Conservation (phyloP, 1,139 yeast species). For the Candida sanyaensis region DNA sequence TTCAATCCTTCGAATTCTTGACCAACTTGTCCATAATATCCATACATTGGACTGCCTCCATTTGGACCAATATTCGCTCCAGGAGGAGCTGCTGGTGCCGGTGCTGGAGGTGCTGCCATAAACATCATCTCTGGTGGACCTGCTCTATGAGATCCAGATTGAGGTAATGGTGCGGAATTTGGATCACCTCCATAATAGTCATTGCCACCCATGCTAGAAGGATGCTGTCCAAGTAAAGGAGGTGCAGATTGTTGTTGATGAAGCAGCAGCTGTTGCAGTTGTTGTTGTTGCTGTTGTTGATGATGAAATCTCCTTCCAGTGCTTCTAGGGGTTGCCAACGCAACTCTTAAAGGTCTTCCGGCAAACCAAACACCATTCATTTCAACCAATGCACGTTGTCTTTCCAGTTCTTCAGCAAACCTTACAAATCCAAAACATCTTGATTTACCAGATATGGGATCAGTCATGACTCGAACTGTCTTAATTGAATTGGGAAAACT, state of each 20-base stretch:
- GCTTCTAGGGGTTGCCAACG: conserved; percentile 63
- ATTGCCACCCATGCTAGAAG: conserved; percentile 1
- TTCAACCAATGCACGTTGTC: conserved; percentile 63
- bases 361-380: conserved; percentile 78
- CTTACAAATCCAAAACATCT: conserved; percentile 79
- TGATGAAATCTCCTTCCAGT: conserved; percentile 14
- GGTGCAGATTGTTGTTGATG: conserved; percentile 3
- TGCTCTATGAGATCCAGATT: conserved; percentile 4
- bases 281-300: conserved; percentile 6
- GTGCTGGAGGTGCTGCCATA: conserved; percentile 14
- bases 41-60: conserved; percentile 12
- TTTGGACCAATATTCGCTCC: conserved; percentile 6
- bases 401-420: conserved; percentile 62
- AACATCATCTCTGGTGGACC: conserved; percentile 18
- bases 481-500: conserved; percentile 62
- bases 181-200: conserved; percentile 2
- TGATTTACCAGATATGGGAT: conserved; percentile 68
- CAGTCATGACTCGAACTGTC: conserved; percentile 75
- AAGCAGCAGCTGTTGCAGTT: conserved; percentile 8
- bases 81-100: conserved; percentile 9
- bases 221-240: conserved; percentile 5
- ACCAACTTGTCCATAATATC: conserved; percentile 11
- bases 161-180: conserved; percentile 1
- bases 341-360: conserved; percentile 73
- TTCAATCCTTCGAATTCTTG: conserved; percentile 5